phyloP scores from a whole-genome alignment of 495 filamentous ascomycete genomes.

The Annulohypoxylon stygium region DNA sequence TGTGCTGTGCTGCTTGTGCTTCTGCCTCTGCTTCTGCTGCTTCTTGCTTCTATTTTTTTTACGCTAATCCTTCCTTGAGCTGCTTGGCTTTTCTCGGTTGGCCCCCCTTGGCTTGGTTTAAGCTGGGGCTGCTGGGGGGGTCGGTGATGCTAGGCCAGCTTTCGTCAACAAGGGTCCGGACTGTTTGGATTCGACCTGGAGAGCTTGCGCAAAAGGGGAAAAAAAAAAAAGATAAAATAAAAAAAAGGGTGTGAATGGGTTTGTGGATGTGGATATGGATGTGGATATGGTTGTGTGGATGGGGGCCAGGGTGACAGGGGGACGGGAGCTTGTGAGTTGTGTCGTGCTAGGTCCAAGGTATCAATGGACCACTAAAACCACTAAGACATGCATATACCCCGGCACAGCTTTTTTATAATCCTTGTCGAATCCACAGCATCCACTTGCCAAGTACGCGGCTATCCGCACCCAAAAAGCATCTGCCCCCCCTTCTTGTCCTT shows the following conservation, averaged over 20 bases:
- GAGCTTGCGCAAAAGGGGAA: conserved; percentile 23
- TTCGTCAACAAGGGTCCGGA: conserved; percentile 41
- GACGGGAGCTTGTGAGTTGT: conserved; percentile 48
- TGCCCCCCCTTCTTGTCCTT: background rate
- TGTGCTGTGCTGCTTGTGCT: background rate
- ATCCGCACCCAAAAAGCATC: conserved; percentile 37
- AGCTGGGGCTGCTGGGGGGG: conserved; percentile 19
- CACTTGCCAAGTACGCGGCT: conserved; percentile 47
- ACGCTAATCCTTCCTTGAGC: conserved; percentile 42
- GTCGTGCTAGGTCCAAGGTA: conserved; percentile 37
- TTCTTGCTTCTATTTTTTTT: conserved; percentile 35
- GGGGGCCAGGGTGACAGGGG: conserved; percentile 11
- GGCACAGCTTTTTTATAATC: conserved; percentile 35
- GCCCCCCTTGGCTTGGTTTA: conserved; percentile 26
- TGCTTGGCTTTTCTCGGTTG: conserved; percentile 26
- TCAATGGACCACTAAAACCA: conserved; percentile 28
- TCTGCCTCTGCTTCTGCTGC: background rate
- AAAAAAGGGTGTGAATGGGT: conserved; percentile 27
- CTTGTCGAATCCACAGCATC: conserved; percentile 43
- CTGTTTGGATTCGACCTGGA: conserved; percentile 38
- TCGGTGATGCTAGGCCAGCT: conserved; percentile 27
- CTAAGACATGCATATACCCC: conserved; percentile 37
- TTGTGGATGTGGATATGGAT: background rate
- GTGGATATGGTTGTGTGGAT: background rate
- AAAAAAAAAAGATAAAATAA: background rate